Evolutionary conservation across 2,329 filamentous ascomycete species (phyloP), one percentile per base, ranked within the genome.

Genomic region (Neopestalotiopsis sp.): DNA sequence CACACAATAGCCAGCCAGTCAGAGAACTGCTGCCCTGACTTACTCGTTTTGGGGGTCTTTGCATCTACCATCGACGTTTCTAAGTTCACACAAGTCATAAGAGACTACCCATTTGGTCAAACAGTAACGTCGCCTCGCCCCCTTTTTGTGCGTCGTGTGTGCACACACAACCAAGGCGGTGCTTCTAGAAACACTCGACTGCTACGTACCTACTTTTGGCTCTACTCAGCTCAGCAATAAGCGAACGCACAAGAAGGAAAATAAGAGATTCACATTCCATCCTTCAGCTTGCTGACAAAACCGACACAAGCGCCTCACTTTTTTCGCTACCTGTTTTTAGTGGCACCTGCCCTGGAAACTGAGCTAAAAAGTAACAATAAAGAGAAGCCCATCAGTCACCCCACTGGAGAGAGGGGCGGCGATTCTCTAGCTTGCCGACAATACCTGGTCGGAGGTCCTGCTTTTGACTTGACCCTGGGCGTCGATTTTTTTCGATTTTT

Each of bases 251-350:
- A 34, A 17, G 57, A 34, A 34, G 24, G 13, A 62, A 20, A 17
- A 42, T 5, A 5, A 58, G 24, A 24, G 32, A 65, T 38, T 28
- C 32, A 57, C 64, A 58, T 28, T 45, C 10, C 49, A 58, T 65
- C 49, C 62, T 40, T 28, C 57, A 34, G 30, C 9, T 28, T 66
- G 64, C 64, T 58, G 52, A 66, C 64, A 28, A 66, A 24, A 66
- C 45, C 45, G 17, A 30, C 30, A 62, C 59, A 62, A 34, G 24
- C 24, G 57, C 57, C 30, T 30, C 32, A 62, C 32, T 40, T 34
- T 34, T 38, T 38, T 38, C 3, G 6, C 9, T 38, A 62, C 45
- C 45, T 52, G 45, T 52, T 52, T 38, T 62, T 62, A 62, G 59
- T 62, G 59, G 30, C 32, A 38, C 32, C 32, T 40, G 59, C 57